Conservation (phyloP, 495 filamentous ascomycete species). For the Penicillium bialowiezense region DNA sequence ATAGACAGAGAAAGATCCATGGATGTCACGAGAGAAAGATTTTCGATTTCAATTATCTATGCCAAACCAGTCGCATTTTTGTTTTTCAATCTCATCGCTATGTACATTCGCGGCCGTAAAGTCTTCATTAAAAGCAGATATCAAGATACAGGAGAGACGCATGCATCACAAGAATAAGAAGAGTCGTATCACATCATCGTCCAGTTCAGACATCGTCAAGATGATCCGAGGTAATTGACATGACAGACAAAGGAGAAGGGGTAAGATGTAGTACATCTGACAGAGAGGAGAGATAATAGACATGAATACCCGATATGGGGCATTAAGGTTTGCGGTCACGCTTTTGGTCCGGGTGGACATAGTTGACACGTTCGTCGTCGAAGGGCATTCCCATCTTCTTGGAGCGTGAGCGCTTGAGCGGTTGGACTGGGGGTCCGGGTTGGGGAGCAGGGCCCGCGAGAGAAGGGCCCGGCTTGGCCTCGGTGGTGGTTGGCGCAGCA, state of each 20-base stretch:
- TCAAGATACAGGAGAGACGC: conserved; percentile 6
- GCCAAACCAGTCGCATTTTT: conserved; percentile 9
- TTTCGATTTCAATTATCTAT: not conserved
- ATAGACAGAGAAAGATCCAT: too few relatives aligned
- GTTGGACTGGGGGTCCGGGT: conserved; percentile 37
- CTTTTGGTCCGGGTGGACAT: conserved; percentile 41
- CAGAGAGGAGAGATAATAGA: not conserved
- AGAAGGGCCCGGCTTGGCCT: conserved; percentile 37
- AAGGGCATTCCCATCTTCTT: conserved; percentile 48
- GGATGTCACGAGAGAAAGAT: too few relatives aligned
- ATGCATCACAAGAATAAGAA: conserved; percentile 10
- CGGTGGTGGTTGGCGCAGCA: conserved; percentile 29
- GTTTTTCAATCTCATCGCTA: conserved; percentile 5
- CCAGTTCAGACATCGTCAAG: conserved; percentile 5
- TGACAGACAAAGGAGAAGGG: not conserved
- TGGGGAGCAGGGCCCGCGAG: conserved; percentile 32
- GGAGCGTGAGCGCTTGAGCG: conserved; percentile 38
- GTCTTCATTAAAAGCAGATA: conserved; percentile 12
- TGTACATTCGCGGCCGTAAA: conserved; percentile 10
- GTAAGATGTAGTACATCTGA: not conserved
- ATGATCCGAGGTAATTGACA: not conserved
- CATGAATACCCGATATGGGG: not conserved
- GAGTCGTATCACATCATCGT: conserved; percentile 7
- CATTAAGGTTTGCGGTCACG: conserved; percentile 17
- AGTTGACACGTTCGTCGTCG: conserved; percentile 47